phyloP scores from a whole-genome alignment of 495 filamentous ascomycete genomes.

The Pyrenula aspistea region DNA sequence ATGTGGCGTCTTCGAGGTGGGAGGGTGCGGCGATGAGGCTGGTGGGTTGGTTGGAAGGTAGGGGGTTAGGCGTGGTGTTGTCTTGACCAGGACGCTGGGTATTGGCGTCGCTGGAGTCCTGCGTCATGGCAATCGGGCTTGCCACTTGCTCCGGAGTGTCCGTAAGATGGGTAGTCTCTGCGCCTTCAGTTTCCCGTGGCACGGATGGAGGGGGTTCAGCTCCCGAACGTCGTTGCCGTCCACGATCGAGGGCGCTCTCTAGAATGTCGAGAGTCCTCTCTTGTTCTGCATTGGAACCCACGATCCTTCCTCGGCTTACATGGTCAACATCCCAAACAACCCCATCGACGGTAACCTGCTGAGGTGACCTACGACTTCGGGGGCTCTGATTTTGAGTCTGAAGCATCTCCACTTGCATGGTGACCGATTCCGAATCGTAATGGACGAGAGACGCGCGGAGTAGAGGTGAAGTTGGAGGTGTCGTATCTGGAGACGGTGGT shows the following conservation, averaged over 20 bases:
- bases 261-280: neutral
- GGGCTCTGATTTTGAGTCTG: conserved; percentile 17
- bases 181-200: neutral
- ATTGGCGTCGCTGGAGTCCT: neutral
- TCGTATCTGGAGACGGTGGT: conserved; percentile 27
- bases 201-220: neutral
- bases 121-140: neutral
- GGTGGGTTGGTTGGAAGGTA: neutral
- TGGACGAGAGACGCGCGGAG: conserved; percentile 33
- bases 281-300: neutral
- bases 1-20: neutral
- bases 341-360: neutral
- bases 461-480: conserved; percentile 32
- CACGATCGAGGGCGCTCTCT: neutral
- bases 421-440: conserved; percentile 34
- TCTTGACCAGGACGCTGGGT: neutral
- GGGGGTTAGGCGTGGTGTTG: neutral
- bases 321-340: neutral
- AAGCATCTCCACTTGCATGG: conserved; percentile 34
- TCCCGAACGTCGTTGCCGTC: neutral
- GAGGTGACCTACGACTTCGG: neutral
- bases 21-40: neutral
- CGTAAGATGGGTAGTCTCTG: neutral
- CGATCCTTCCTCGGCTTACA: neutral
- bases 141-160: neutral